phyloP scores from a whole-genome alignment of 2,329 filamentous ascomycete genomes.

The Epicoccum sorghinum region DNA sequence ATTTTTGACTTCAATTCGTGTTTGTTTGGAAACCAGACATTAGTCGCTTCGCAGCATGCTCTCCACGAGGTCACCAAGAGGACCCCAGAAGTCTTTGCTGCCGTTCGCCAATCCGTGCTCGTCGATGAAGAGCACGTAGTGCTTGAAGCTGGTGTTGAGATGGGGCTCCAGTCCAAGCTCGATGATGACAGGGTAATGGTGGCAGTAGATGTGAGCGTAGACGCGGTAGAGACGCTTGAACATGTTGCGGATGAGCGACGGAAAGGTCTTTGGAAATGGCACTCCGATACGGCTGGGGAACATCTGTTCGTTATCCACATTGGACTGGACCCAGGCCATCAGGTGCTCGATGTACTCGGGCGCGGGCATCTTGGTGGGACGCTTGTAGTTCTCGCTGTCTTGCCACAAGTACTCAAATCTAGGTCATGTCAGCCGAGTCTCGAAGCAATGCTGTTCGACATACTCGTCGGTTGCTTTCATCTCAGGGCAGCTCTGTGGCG shows the following conservation, averaged over 20 bases:
- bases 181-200: conserved; percentile 94
- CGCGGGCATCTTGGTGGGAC: conserved; percentile 96
- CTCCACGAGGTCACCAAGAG: conserved; percentile 91
- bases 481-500: conserved; percentile 93
- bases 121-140: conserved; percentile 98
- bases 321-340: conserved; percentile 95
- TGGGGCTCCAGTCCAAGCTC: conserved; percentile 95
- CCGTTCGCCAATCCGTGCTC: conserved; percentile 92
- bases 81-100: conserved; percentile 92
- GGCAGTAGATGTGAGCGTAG: conserved; percentile 97
- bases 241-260: conserved; percentile 95
- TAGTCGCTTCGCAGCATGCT: conserved; percentile 95
- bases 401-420: conserved; percentile 99
- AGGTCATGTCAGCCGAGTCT: conserved; percentile 4
- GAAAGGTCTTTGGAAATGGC: conserved; percentile 88
- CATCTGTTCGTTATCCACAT: conserved; percentile 92
- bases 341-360: conserved; percentile 97
- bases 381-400: conserved; percentile 90
- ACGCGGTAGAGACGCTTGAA: conserved; percentile 99
- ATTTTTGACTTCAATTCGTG: too few species aligned
- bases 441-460: conserved; percentile 28
- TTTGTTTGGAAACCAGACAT: background rate
- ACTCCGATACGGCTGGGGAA: conserved; percentile 96
- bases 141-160: conserved; percentile 99
- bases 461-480: conserved; percentile 99